A percentile compares a stretch with the other conserved stretches of the same genome.
These are phyloP conservation scores for Aciculoconidium aculeatum DNA, from an alignment of 805 yeast species.

Conservation along the genomic window DNA sequence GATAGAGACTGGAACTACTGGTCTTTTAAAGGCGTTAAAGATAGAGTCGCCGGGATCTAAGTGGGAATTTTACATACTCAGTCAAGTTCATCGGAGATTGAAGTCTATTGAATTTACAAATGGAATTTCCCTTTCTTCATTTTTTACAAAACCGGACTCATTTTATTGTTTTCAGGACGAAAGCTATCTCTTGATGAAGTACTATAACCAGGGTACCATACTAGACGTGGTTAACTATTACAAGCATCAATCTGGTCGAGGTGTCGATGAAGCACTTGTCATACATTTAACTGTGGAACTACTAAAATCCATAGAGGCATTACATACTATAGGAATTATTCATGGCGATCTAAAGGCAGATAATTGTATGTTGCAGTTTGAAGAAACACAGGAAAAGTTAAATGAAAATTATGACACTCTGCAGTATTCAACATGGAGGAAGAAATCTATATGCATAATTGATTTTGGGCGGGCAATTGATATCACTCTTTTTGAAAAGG, in stretches of 20 bases:
- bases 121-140: constrained; percentile 20
- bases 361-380: constrained; percentile 70
- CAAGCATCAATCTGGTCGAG: constrained; percentile 13
- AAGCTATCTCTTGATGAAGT: constrained; percentile 60
- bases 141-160: constrained; percentile 44
- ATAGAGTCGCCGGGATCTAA: constrained; percentile 61
- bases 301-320: constrained; percentile 47
- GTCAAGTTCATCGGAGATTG: constrained; percentile 44
- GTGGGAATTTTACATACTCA: constrained; percentile 80
- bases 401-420: constrained; percentile 21
- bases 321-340: constrained; percentile 64
- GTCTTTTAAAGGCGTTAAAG: constrained; percentile 60
- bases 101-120: too few species aligned
- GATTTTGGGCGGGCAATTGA: constrained; percentile 85
- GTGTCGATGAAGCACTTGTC: constrained; percentile 56
- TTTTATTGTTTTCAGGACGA: constrained; percentile 60
- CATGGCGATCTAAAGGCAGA: constrained; percentile 88
- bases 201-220: constrained; percentile 65
- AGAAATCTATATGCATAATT: constrained; percentile 56
- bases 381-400: constrained; percentile 12
- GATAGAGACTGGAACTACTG: constrained; percentile 50
- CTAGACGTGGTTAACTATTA: constrained; percentile 58
- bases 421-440: constrained; percentile 42
- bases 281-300: constrained; percentile 63
- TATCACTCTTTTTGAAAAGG: constrained; percentile 44